Base-by-base conservation (phyloP, 371 early-diverging fungal species). In the Mortierella sp. region DNA sequence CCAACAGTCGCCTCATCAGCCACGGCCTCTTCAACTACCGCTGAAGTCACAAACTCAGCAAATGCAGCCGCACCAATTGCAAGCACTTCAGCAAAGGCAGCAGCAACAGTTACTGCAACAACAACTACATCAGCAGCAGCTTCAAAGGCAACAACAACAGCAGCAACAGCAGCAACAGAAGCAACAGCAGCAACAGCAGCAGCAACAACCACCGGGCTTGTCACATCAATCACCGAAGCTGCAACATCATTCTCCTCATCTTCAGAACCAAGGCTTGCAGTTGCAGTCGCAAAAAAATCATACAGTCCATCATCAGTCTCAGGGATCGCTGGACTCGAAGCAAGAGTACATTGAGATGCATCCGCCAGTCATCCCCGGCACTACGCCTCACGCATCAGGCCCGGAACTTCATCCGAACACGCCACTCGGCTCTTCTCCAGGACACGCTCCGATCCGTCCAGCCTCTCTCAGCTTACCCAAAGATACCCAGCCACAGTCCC, bases 271-370 rank as follows among this genome's bases (percentile, higher is more conserved):
- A n/a, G 4, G 37, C 27, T n/a, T n/a, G n/a, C n/a, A n/a, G n/a
- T n/a, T n/a, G n/a, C n/a, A n/a, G n/a, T n/a, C n/a, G n/a, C n/a
- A n/a, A n/a, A n/a, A n/a, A n/a, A n/a, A n/a, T n/a, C n/a, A n/a
- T n/a, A n/a, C n/a, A 7, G 19, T 21, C 32, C 37, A 14, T 21
- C 14, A 26, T 8, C 57, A 57, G 28, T 47, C 66, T 3, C 51
- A 31, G 26, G 37, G n/a, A 12, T 37, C 56, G 12, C 15, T 46
- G 8, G 58, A 17, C 6, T 58, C 70, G 3, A 70, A 70, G 31
- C 56, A 70, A 23, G 70, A 70, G 23, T 64, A 48, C 26, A 26
- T 31, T 6, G 57, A 50, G 2, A 39, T 27, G 11, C 19, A 19
- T 8, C 21, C 17, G 0, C 24, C 19, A 19, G 28, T 7, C n/a